Base-by-base conservation (phyloP, 495 filamentous ascomycete species). In the Aspergillus sclerotioniger region DNA sequence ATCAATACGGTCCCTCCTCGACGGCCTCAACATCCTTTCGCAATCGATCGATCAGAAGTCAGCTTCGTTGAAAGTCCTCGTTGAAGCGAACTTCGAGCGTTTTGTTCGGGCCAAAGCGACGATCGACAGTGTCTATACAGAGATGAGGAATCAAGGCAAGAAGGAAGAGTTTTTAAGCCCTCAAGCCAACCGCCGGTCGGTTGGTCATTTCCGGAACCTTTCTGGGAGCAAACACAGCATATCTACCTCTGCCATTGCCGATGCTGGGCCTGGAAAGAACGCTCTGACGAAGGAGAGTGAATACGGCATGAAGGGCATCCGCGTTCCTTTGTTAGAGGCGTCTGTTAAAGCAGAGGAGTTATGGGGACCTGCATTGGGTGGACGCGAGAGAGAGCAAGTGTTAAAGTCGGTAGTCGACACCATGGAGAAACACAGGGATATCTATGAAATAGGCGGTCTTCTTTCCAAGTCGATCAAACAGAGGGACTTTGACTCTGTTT, bases 11-110 rank as follows among this genome's bases (percentile, higher is more conserved):
- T 81, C 85, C 15, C 79, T 98, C 3, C 78, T 94, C 16, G 76
- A 83, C 21, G 94, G 94, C 3, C 82, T 98, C 9, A 86, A 94
- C 37, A 82, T 87, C 47, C 82, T 98, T 4, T 91, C 90, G 6
- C 80, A 79, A 51, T 96, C 92, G 0, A 98, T 98, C 62, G 94
- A 98, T 63, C 90, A 98, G 68, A 98, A 98, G 67, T 96, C 92
- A 1, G 94, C 92, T 0, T 95, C 91, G 5, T 75, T 98, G 35
- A 98, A 98, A 69, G 89, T 95, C 1, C 81, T 98, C 3, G 94
- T 98, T 21, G 94, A 98, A 71, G 90, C 89, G 29, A 98, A 98
- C 66, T 98, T 98, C 65, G 95, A 98, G 73, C 87, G 92, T 32
- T 98, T 98, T 72, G 93, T 98, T 32, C 85, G 88, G 10, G 94